Conservation (phyloP, 139 green algal genomes). For the Chlorella sp. region DNA sequence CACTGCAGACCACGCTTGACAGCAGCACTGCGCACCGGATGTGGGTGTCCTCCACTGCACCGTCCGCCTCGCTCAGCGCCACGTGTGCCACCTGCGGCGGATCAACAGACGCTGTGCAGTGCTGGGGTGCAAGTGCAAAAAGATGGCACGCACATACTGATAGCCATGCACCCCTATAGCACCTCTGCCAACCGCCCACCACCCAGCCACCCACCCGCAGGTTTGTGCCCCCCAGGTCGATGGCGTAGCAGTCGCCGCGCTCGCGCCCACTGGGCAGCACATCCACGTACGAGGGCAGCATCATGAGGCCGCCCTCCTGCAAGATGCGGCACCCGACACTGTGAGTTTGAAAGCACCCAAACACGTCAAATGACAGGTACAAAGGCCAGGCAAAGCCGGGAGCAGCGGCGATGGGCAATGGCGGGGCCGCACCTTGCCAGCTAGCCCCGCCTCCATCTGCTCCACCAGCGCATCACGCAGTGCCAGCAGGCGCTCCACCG, state of each 20-base stretch:
- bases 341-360: too few relatives aligned
- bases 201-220: conserved; percentile 56
- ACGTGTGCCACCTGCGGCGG: conserved; percentile 59
- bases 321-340: too few relatives aligned
- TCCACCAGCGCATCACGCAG: conserved; percentile 31
- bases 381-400: too few relatives aligned
- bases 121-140: too few relatives aligned
- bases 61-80: conserved; percentile 41
- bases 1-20: too few relatives aligned
- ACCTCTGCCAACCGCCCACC: too few relatives aligned
- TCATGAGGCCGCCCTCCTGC: conserved; percentile 48
- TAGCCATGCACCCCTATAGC: too few relatives aligned
- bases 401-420: too few relatives aligned
- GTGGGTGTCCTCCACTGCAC: conserved; percentile 41
- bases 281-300: conserved; percentile 68
- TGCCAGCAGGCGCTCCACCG: neutral
- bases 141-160: too few relatives aligned
- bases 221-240: conserved; percentile 95
- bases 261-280: conserved; percentile 67
- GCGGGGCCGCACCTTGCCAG: neutral
- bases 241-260: conserved; percentile 76
- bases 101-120: too few relatives aligned
- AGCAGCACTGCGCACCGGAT: neutral
- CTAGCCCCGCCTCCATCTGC: conserved; percentile 45
- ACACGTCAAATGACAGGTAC: too few relatives aligned